Evolutionary conservation across 257 asterid species (phyloP).

Genomic region (Salvia hispanica): DNA sequence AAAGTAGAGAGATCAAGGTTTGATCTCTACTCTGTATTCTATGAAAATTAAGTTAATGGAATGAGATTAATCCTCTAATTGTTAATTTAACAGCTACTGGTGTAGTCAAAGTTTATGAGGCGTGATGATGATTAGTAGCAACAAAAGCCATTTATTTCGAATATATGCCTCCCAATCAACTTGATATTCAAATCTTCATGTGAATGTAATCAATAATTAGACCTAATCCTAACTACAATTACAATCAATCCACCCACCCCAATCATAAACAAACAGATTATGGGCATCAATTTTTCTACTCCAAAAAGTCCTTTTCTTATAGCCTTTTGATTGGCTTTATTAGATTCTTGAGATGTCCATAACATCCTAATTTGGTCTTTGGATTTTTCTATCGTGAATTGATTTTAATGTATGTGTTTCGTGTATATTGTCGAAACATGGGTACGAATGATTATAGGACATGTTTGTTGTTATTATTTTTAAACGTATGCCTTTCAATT

Average conservation of each 20-base stretch:
- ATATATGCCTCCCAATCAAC: slow-evolving; percentile 32
- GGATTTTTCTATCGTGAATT: background rate
- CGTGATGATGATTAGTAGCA: slow-evolving; percentile 32
- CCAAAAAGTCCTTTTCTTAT: slow-evolving; percentile 8
- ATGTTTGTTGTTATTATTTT: too few relatives aligned
- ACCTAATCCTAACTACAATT: background rate
- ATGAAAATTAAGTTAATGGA: too few relatives aligned
- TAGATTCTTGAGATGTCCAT: background rate
- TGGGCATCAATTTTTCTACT: slow-evolving; percentile 6
- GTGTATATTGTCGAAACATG: too few relatives aligned
- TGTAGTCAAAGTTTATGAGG: slow-evolving; percentile 24
- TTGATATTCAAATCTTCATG: slow-evolving; percentile 12
- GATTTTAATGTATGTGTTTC: too few relatives aligned
- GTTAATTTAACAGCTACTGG: background rate
- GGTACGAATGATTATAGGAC: too few relatives aligned
- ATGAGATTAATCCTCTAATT: background rate
- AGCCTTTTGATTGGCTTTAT: slow-evolving; percentile 4
- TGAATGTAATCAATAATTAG: slow-evolving; percentile 13
- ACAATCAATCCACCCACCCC: background rate
- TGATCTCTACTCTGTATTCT: background rate
- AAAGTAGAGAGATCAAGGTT: background rate
- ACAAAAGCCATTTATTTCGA: slow-evolving; percentile 38
- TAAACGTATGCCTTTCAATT: too few relatives aligned
- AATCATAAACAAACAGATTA: slow-evolving; percentile 6
- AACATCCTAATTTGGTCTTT: background rate